Base-by-base conservation (phyloP, 371 early-diverging fungal species). In the Parasitella parasitica region DNA sequence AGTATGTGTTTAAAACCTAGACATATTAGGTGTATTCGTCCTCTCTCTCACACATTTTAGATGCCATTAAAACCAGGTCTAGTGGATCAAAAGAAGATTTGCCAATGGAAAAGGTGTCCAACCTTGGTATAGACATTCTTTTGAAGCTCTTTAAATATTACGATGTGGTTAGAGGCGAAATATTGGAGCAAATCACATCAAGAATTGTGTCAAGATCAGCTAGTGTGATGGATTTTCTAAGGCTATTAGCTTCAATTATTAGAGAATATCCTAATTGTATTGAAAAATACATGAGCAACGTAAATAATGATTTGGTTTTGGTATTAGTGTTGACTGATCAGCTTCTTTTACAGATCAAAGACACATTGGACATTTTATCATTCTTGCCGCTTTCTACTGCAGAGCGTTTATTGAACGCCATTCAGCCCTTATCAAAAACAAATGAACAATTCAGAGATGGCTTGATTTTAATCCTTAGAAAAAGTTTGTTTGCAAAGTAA, bases 401-500 rank as follows among this genome's bases (percentile, higher is more conserved):
- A 2, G 76, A 84, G 22, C 73, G 70, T 4, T 66, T 88, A 6
- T 57, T 88, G 52, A 55, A 64, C 5, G 81, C 83, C 12, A 67
- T 86, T 49, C 76, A 81, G 54, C 85, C 84, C 11, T 58, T 86
- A 4, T 71, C 81, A 12, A 72, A 71, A 49, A 46, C 55, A 15
- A 78, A 86, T 30, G 61, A 80, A 6, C 70, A 79, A 26, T 81
- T 88, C 49, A 79, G 84, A 37, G 82, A 86, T 59, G 81, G 81
- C 6, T 58, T 88, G 41, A 83, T 86, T 43, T 67, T 88, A 5
- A 72, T 88, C 11, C 61, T 88, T 32, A 74, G 86, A 50, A 88
- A 88, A 37, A 80, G 86, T 32, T 65, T 88, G 63, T 85, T 85
- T 58, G 75, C 86, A 57, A 86, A 81, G 88, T 86, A 84, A 56